Conservation (phyloP, 805 yeast genomes). For the Wickerhamomyces tratensis region DNA sequence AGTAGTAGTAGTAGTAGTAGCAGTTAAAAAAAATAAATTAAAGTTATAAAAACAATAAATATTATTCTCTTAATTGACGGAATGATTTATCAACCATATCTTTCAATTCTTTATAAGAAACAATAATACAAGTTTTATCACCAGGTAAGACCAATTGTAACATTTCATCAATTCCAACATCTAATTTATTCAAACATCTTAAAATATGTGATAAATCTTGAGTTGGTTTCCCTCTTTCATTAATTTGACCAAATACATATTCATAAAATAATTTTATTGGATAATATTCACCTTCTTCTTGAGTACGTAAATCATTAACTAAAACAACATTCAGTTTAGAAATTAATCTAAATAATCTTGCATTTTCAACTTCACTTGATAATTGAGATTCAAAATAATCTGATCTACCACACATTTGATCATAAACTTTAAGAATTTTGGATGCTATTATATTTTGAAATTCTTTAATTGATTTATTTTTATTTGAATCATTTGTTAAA, state of each 20-base stretch:
- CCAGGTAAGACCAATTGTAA: conserved; percentile 74
- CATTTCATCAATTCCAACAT: conserved; percentile 84
- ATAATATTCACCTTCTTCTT: conserved; percentile 64
- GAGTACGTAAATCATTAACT: conserved; percentile 25
- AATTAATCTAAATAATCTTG: conserved; percentile 71
- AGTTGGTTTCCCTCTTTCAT: conserved; percentile 67
- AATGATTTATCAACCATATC: conserved; percentile 63
- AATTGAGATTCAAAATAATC: conserved; percentile 57
- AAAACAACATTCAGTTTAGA: conserved; percentile 72
- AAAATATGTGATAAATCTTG: conserved; percentile 79
- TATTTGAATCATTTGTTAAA: conserved; percentile 17
- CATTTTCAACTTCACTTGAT: conserved; percentile 76
- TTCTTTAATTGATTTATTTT: conserved; percentile 18
- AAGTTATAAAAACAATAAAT: no score
- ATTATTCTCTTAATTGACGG: conserved; percentile 27
- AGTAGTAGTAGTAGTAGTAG: no score
- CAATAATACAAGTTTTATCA: conserved; percentile 76
- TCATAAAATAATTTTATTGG: conserved; percentile 70
- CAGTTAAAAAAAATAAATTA: no score
- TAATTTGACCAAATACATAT: conserved; percentile 76
- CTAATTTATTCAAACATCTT: conserved; percentile 74
- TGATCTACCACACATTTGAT: conserved; percentile 38
- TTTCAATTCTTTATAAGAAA: conserved; percentile 75
- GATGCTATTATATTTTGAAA: conserved; percentile 32
- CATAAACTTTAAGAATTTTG: conserved; percentile 34